phyloP scores from a whole-genome alignment of 768 basidiomycete species.

The Hirschioporus abietinus region DNA sequence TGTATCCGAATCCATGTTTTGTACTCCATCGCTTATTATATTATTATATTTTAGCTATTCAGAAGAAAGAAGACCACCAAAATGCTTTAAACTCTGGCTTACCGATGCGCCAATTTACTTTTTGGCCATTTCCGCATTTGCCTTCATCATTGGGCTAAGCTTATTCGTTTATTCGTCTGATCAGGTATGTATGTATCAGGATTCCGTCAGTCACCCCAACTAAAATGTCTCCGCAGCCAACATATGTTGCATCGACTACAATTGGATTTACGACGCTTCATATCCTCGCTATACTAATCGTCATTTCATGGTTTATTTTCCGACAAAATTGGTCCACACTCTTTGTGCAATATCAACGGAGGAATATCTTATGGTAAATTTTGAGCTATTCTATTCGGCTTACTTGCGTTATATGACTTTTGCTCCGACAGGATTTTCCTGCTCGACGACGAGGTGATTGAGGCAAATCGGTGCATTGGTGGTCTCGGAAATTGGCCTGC shows the following conservation, averaged over 20 bases:
- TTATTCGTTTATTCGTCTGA: neutral
- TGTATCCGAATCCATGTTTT: neutral
- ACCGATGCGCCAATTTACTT: neutral
- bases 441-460: too few relatives aligned
- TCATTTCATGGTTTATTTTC: neutral
- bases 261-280: neutral
- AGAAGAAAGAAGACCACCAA: neutral
- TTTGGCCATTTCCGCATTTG: neutral
- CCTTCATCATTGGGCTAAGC: neutral
- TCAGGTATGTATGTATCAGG: neutral
- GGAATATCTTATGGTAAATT: too few relatives aligned
- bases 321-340: neutral
- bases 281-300: neutral
- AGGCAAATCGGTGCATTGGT: too few relatives aligned
- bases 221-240: too few relatives aligned
- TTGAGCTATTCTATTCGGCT: too few relatives aligned
- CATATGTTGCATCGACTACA: neutral
- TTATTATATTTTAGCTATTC: neutral
- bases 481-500: too few relatives aligned
- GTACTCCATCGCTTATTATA: too few relatives aligned
- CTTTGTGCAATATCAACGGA: neutral
- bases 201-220: neutral
- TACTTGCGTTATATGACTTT: too few relatives aligned
- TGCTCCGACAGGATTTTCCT: too few relatives aligned
- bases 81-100: neutral